A percentile compares a stretch with the other conserved stretches of the same genome.
These are phyloP conservation scores for Pharus latifolius DNA, from an alignment of 176 grass and related monocot species.

Conservation along the genomic window DNA sequence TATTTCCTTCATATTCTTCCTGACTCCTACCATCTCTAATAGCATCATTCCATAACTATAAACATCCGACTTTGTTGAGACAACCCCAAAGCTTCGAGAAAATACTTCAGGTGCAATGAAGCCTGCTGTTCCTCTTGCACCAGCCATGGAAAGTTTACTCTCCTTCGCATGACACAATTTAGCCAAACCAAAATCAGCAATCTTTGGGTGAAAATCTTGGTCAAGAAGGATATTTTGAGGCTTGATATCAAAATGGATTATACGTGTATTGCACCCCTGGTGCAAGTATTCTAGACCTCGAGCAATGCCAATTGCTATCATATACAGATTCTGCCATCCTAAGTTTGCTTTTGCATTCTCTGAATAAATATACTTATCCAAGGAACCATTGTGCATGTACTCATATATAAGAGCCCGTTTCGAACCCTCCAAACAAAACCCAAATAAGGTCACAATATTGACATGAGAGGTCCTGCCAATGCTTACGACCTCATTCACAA, in stretches of 20 bases:
- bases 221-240: constrained; percentile 60
- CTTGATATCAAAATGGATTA: constrained; percentile 68
- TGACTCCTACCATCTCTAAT: constrained; percentile 54
- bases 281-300: constrained; percentile 53
- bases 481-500: constrained; percentile 51
- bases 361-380: constrained; percentile 44
- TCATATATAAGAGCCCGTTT: constrained; percentile 51
- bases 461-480: constrained; percentile 58
- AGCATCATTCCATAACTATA: constrained; percentile 73
- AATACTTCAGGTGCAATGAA: constrained; percentile 66
- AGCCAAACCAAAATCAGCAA: constrained; percentile 58
- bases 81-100: constrained; percentile 22
- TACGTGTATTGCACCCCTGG: constrained; percentile 31
- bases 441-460: constrained; percentile 39
- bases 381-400: constrained; percentile 46
- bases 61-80: constrained; percentile 54
- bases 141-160: constrained; percentile 41
- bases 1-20: constrained; percentile 20
- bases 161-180: constrained; percentile 30
- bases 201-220: constrained; percentile 39
- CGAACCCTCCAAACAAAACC: constrained; percentile 39
- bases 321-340: constrained; percentile 33
- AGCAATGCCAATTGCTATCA: constrained; percentile 37
- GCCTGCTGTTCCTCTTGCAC: constrained; percentile 48
- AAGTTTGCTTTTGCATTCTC: constrained; percentile 23